phyloP scores from a whole-genome alignment of 257 asterid species.

The Penstemon barbatus region DNA sequence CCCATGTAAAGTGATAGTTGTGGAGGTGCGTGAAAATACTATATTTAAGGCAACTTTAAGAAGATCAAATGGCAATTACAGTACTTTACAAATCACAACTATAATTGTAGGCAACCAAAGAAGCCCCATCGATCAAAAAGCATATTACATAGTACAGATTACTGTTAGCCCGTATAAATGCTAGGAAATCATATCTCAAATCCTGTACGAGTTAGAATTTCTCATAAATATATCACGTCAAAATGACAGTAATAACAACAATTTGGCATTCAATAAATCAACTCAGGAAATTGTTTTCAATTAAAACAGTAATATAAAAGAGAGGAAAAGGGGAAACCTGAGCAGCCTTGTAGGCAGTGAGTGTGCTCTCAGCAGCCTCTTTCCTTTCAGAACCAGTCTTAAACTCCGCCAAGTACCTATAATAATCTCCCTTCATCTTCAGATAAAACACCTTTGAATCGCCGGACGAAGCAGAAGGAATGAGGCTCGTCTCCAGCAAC shows the following conservation, averaged over 20 bases:
- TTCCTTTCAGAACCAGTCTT: slow-evolving; percentile 42
- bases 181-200: no score
- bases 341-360: slow-evolving; percentile 45
- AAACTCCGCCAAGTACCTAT: slow-evolving; percentile 44
- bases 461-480: slow-evolving; percentile 35
- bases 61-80: no score
- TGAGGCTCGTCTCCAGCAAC: slow-evolving; percentile 36
- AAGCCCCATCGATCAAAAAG: no score
- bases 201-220: not conserved
- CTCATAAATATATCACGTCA: not conserved
- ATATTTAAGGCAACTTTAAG: no score
- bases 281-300: not conserved
- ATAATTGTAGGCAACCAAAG: no score
- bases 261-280: not conserved
- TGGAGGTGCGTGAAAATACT: no score
- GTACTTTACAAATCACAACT: no score
- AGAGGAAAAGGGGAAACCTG: slow-evolving; percentile 31
- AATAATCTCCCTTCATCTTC: slow-evolving; percentile 47
- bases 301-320: not conserved
- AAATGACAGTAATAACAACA: not conserved
- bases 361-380: slow-evolving; percentile 51
- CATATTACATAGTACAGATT: no score
- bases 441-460: slow-evolving; percentile 45
- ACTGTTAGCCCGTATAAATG: no score
- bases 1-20: no score